Base-by-base conservation (phyloP, 2,329 filamentous ascomycete genomes). In the Alternaria ethzedia region DNA sequence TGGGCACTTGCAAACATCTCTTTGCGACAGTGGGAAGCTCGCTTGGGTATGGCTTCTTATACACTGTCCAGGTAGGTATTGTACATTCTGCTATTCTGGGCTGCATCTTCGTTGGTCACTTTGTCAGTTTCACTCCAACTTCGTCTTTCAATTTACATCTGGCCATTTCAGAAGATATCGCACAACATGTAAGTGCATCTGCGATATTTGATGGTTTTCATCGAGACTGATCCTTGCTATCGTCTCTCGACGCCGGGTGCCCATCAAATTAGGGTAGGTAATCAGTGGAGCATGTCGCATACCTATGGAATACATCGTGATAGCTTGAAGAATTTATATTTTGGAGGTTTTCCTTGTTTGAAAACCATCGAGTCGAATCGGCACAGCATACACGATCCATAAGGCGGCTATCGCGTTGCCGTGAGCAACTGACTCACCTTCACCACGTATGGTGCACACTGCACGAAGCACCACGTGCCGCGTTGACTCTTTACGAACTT, bases 101-200 rank as follows among this genome's bases (percentile, higher is more conserved):
- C 32, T 36, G 32, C 32, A 36, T 36, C 15, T 36, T n/a, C 8
- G 32, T 36, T 2, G 32, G 8, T 36, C 32, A 36, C 32, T 36
- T n/a, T n/a, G 15, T 36, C 32, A n/a, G 2, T 36, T 36, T 10
- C 32, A 36, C 15, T 9, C 15, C 32, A n/a, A n/a, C 15, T n/a
- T 36, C 4, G 32, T n/a, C 4, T n/a, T n/a, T n/a, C 32, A n/a
- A 36, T n/a, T 2, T n/a, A 36, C 32, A 36, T 5, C 32, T 36
- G 15, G 15, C 32, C 2, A 36, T 28, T 0, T 10, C 1, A 28
- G 10, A 11, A 28, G 0, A 1, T 28, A 12, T 12, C 25, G 1
- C 10, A 28, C 4, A 28, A 9, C 15, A n/a, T 9, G 15, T 36
- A 36, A 10, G 1, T 10, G 15, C 32, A n/a, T 9, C 2, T 36